phyloP scores from a whole-genome alignment of 1,284 basidiomycete species.

The Cryptococcus hybrid region DNA sequence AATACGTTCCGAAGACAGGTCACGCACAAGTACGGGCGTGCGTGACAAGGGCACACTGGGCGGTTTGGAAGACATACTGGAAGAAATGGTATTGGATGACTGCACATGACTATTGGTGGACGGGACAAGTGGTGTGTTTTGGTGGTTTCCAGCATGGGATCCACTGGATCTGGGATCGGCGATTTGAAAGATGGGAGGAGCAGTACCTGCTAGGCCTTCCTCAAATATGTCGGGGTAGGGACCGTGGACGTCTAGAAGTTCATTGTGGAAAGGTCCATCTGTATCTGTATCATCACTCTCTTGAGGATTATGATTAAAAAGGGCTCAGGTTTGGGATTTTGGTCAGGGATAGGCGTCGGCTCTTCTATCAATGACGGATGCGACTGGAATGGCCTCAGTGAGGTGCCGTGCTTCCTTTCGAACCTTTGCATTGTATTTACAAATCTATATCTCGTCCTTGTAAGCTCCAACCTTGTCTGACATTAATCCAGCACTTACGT shows the following conservation, averaged over 20 bases:
- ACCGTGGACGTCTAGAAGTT: neutral
- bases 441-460: constrained; percentile 21
- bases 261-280: neutral
- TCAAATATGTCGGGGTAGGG: neutral
- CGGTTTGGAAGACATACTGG: neutral
- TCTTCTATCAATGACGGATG: constrained; percentile 9
- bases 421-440: constrained; percentile 26
- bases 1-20: neutral
- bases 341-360: neutral
- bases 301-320: neutral
- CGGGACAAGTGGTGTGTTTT: neutral
- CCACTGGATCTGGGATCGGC: neutral
- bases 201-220: neutral
- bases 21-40: neutral
- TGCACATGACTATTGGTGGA: neutral
- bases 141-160: neutral
- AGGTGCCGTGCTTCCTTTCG: constrained; percentile 14
- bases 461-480: neutral
- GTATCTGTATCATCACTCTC: neutral
- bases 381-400: constrained; percentile 25
- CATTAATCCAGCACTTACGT: constrained; percentile 57
- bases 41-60: neutral
- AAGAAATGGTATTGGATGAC: neutral
- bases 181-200: too few species aligned
- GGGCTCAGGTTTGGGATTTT: constrained; percentile 1